Evolutionary conservation across 1,284 basidiomycete species (phyloP), one percentile per base, ranked within the genome.

Genomic region (Melampsora occidentalis): DNA sequence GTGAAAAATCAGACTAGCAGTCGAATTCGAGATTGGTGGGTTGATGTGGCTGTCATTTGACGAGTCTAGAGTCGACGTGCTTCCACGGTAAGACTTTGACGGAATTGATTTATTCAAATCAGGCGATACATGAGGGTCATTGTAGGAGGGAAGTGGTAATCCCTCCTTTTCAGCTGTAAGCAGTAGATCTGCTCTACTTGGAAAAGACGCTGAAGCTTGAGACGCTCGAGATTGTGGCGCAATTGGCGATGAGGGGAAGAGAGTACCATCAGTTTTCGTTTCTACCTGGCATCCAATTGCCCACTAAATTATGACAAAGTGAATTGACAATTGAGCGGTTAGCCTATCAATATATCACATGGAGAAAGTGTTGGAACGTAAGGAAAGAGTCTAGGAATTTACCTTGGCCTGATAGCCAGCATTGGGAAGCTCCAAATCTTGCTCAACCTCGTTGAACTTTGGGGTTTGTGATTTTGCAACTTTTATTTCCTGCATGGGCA

Each of bases 351-450:
- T 1, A 64, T 20, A 35, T 33, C 35, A 64, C 20, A 12, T 42
- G 25, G 18, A 67, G 1, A 25, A 25, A 28, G 5, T 28, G 48
- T 53, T 28, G 48, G 5, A 35, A 22, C 46, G 5, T 31, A 2
- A 46, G 22, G 25, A 31, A 57, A 12, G 48, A 14, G 25, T 28
- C 25, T 22, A 49, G 48, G 12, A 22, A 49, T 10, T n/a, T 62
- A 71, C 69, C 59, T 71, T 62, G 9, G 59, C 35, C 59, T 71
- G 69, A 71, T 71, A 71, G 14, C 28, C 42, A 5, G 46, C 33
- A 71, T 71, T 71, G 25, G 69, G 39, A 22, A 71, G 69, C 39
- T 71, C 35, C 6, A 25, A 31, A 48, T 63, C 69, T 42, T 71
- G n/a, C 7, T 61, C n/a, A 20, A 71, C 49, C 33, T 71, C 69